Evolutionary conservation across 2,329 filamentous ascomycete genomes (phyloP), one percentile per base, ranked within the genome.

Genomic region (Aspergillus pseudoglaucus): DNA sequence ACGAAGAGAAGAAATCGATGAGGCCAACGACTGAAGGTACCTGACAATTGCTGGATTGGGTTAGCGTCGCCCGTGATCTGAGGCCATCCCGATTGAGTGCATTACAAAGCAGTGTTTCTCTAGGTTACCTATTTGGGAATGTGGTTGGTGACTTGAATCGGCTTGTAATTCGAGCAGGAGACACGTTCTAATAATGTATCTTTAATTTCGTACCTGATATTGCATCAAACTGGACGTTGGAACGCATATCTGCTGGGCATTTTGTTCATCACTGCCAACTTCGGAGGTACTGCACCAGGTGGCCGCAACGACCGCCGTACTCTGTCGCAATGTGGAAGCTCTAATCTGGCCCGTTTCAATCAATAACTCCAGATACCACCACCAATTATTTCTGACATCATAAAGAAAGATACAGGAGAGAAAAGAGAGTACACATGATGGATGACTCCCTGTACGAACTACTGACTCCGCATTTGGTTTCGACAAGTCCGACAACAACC

Each of bases 401-500:
- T 15, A 37, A 18, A 37, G 9, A 37, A 37, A 37, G 22, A 42
- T 27, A n/a, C 12, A n/a, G 25, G 18, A 25, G 22, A 14, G 22
- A 30, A 14, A 35, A 15, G 30, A 27, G 25, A 30, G 42, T 33
- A 15, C 17, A 18, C 6, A 44, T 5, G 6, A 86, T 86, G 83
- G 76, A 82, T 41, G 87, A 91, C 63, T 75, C 86, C 14, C 75
- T 94, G 35, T 84, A 88, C 60, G 88, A 93, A 49, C 75, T 93
- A 38, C 76, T 93, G 39, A 69, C 74, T 46, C 81, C 84, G 22
- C 79, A 85, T 63, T 73, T 84, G 53, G 73, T 79, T 58, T 53
- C 64, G 56, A 52, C 62, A 59, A 49, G 65, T 65, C 9, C 9
- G 10, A 20, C 37, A 39, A 22, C 17, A 39, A 12, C 37, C 9